Percentiles rank a stretch among this genome's conserved stretches.
Conservation (phyloP, 306 rosid species). For the Ormosia semicastrata region DNA sequence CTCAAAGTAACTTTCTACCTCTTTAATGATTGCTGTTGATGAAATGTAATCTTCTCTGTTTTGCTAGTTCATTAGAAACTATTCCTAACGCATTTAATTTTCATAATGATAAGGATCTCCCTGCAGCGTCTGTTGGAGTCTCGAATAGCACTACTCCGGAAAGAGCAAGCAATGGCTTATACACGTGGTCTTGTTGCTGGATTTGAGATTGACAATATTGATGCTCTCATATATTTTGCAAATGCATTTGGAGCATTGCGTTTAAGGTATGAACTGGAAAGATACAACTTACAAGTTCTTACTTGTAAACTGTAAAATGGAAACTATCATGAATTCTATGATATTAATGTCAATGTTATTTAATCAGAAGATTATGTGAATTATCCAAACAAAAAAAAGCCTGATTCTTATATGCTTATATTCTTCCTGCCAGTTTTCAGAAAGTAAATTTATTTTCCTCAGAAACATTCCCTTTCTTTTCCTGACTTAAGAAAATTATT, state of each 20-base stretch:
- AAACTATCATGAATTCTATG: neutral
- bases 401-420: neutral
- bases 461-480: neutral
- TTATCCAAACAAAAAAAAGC: neutral
- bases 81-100: conserved; percentile 27
- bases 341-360: neutral
- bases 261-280: conserved; percentile 47
- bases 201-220: conserved; percentile 51
- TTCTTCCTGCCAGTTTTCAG: neutral
- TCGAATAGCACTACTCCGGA: conserved; percentile 49
- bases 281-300: neutral
- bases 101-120: conserved; percentile 37
- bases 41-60: conserved; percentile 19
- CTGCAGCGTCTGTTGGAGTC: conserved; percentile 58
- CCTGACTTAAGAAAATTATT: neutral
- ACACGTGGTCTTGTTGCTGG: conserved; percentile 70
- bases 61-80: neutral
- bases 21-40: conserved; percentile 13
- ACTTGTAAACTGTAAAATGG: conserved; percentile 10
- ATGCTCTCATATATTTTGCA: conserved; percentile 55
- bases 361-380: neutral
- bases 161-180: conserved; percentile 80
- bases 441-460: neutral
- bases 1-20: conserved; percentile 52
- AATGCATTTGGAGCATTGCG: conserved; percentile 73